Conservation (phyloP, 2,329 filamentous ascomycete species). For the Botrytis porri region DNA sequence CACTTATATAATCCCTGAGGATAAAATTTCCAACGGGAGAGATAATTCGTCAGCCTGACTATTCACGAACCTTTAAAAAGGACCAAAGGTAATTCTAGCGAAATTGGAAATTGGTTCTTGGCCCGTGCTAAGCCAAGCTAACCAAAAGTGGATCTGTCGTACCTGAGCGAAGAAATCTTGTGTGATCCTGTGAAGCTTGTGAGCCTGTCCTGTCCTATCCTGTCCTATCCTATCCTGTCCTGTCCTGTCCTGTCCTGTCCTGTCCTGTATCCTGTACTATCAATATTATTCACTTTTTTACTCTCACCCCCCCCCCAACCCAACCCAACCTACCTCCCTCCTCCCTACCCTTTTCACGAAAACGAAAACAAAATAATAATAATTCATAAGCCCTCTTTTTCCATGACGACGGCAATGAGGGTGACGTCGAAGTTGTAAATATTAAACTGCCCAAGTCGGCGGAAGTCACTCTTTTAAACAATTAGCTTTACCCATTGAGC, state of each 20-base stretch:
- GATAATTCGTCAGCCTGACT: slow-evolving; percentile 17
- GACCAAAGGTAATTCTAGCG: slow-evolving; percentile 15
- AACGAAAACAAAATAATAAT: neutral
- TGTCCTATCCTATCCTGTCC: neutral
- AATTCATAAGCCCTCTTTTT: neutral
- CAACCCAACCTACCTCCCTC: neutral
- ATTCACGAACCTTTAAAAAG: slow-evolving; percentile 4
- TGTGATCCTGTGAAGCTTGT: neutral
- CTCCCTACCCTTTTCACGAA: neutral
- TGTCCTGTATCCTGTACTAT: neutral
- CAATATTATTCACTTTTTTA: slow-evolving; percentile 6
- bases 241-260: neutral
- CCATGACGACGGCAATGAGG: slow-evolving; percentile 21
- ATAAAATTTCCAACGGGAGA: neutral
- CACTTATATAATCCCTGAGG: neutral
- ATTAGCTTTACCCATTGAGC: slow-evolving; percentile 24
- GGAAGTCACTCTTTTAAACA: slow-evolving; percentile 17
- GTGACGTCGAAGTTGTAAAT: slow-evolving; percentile 17
- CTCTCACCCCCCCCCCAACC: slow-evolving; percentile 1
- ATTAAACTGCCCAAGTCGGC: slow-evolving; percentile 15
- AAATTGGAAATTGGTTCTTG: slow-evolving; percentile 18
- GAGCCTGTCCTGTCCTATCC: neutral
- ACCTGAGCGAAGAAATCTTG: slow-evolving; percentile 11
- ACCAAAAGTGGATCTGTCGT: neutral
- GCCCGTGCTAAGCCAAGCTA: slow-evolving; percentile 12